Evolutionary conservation across 768 basidiomycete species (phyloP).

Genomic region (Russula olivacea): DNA sequence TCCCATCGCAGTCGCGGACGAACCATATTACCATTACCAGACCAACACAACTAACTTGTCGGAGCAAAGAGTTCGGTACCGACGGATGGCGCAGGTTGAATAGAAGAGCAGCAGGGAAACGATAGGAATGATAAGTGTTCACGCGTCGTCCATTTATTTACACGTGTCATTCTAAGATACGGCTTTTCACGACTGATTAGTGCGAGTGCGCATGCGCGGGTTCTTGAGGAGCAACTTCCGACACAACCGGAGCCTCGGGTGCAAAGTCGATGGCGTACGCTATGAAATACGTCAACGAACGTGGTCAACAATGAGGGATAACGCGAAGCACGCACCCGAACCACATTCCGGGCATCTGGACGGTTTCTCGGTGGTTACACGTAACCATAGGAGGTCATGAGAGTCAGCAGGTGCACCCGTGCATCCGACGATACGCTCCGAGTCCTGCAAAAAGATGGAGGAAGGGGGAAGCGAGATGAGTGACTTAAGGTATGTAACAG

Average conservation of each 20-base stretch:
- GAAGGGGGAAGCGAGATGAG: slow-evolving; percentile 7
- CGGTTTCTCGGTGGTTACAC: slow-evolving; percentile 54
- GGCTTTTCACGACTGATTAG: not conserved
- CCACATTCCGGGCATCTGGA: slow-evolving; percentile 91
- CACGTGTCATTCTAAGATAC: slow-evolving; percentile 17
- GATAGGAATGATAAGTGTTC: not conserved
- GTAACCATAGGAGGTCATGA: slow-evolving; percentile 89
- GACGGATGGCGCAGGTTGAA: too few species aligned
- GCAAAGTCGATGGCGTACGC: slow-evolving; percentile 61
- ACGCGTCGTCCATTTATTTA: slow-evolving; percentile 8
- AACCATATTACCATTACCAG: not conserved
- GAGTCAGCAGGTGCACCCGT: slow-evolving; percentile 94
- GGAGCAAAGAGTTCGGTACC: not conserved
- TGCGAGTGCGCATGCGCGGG: slow-evolving; percentile 19
- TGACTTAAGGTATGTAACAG: not conserved
- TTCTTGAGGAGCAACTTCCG: slow-evolving; percentile 24
- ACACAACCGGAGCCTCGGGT: slow-evolving; percentile 1
- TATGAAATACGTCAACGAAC: slow-evolving; percentile 30
- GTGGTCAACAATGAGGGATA: not conserved
- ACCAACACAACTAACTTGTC: not conserved
- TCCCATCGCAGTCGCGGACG: not conserved
- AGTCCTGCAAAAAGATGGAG: slow-evolving; percentile 44
- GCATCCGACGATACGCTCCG: slow-evolving; percentile 85
- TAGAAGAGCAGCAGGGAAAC: not conserved
- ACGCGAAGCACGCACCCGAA: slow-evolving; percentile 55